Base-by-base conservation (phyloP, 2,329 filamentous ascomycete genomes). In the Penicillium sclerotigenum region DNA sequence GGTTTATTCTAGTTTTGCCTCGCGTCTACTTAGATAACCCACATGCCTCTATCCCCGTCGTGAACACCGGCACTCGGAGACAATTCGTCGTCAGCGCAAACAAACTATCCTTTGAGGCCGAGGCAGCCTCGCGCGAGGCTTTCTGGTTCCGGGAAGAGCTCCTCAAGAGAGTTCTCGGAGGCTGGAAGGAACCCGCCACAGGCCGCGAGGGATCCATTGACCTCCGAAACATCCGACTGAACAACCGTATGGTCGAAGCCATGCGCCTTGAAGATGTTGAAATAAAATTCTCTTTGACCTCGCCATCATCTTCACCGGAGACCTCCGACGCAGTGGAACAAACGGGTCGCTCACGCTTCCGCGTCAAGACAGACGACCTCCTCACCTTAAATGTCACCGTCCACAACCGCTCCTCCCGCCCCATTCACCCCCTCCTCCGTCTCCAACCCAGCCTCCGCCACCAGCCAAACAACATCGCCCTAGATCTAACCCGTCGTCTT, bases 61-160 rank as follows among this genome's bases (percentile, higher is more conserved):
- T 96, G 10, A 91, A 93, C 62, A 88, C 88, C 0, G 86, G 87
- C 0, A 86, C 88, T n/a, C 88, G 91, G 68, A 84, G 91, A n/a
- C 92, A 97, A 68, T 97, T 96, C 66, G 90, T 97, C 29, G 90
- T 96, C 41, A 94, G 89, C 72, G 84, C 87, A 16, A 87, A 85
- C 68, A 89, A 89, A 65, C 84, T 92, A 54, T 87, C 88, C 0
- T 89, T 90, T 0, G 90, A 94, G 61, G 83, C 83, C 41, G 92
- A 97, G 74, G 84, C 89, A 33, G 83, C 86, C 13, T 88, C 82
- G 58, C 82, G 92, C 49, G 91, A 96, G 74, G 85, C 87, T 0
- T 97, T 97, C 71, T 97, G 92, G 92, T 96, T 91, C 72, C 85
- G 91, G 16, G 89, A 96, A 71, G 86, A 85, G 68, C 81, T 97